Evolutionary conservation across 768 basidiomycete species (phyloP).

Genomic region (Chiua virens): DNA sequence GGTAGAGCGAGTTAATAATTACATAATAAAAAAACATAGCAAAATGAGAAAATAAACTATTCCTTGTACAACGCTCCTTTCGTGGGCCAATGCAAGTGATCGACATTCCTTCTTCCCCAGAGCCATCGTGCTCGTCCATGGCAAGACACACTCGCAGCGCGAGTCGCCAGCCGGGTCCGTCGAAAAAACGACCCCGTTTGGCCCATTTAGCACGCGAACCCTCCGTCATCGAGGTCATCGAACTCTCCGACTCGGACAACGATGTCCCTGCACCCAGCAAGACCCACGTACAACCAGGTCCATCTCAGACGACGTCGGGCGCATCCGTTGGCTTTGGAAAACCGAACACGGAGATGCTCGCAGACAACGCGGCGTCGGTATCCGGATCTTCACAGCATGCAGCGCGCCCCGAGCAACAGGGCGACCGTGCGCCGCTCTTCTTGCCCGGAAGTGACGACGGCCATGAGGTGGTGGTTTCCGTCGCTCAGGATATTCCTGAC

Average conservation of each 20-base stretch:
- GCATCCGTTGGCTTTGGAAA: conserved; percentile 8
- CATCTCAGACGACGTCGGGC: conserved; percentile 2
- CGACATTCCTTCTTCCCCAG: conserved; percentile 28
- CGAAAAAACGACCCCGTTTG: conserved; percentile 13
- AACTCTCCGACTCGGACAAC: conserved; percentile 52
- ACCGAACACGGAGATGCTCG: conserved; percentile 11
- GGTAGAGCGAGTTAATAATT: not conserved
- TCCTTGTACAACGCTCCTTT: not conserved
- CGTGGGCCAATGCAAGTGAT: conserved; percentile 23
- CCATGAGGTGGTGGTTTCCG: not conserved
- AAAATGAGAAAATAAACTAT: not conserved
- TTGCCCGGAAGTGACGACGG: conserved; percentile 40
- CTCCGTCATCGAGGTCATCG: conserved; percentile 39
- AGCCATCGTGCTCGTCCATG: conserved; percentile 11
- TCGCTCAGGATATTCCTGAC: not conserved
- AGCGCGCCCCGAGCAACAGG: conserved; percentile 1
- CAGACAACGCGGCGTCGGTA: conserved; percentile 2
- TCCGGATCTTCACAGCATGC: conserved; percentile 13
- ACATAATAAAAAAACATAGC: conserved; percentile 14
- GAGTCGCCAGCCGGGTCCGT: conserved; percentile 20
- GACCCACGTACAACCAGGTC: not conserved
- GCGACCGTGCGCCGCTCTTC: conserved; percentile 31
- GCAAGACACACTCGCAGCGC: conserved; percentile 16
- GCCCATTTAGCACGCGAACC: conserved; percentile 1
- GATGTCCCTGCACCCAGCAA: conserved; percentile 24